Base-by-base conservation (phyloP, 805 yeast species). In the Candida silvicultrix region DNA sequence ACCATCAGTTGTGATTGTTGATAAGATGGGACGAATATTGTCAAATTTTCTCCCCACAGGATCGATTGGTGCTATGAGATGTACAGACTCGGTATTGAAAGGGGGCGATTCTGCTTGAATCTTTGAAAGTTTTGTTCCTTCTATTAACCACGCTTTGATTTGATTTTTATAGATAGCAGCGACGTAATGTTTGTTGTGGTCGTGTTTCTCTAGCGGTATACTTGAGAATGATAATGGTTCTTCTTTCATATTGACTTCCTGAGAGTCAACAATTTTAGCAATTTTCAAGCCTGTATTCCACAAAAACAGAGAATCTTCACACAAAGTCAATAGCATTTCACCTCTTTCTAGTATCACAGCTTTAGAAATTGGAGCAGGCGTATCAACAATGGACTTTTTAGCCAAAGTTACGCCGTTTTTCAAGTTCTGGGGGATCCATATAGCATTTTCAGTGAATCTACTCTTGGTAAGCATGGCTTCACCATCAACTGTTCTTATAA, bases 401-500 rank as follows among this genome's bases (percentile, higher is more conserved):
- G 53, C 59, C 19, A 75, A 55, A 1, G 74, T 65, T 1, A 62
- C 60, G 11, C 66, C 62, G 11, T 60, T 59, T 34, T 56, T 53
- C 11, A 72, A 49, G 7, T 48, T 41, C 44, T 67, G 62, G 0
- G 83, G 77, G 12, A 59, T 57, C 92, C 92, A 84, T 3, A 84
- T 63, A 38, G 74, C 71, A 53, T 78, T 80, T 48, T 81, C 85
- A 38, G 75, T 75, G 54, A 81, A 84, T 50, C 89, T 66, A 8
- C 84, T 77, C 12, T 74, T 63, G 1, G 89, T 77, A 11, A 85
- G 60, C 49, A 82, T 60, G 0, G 85, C 74, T 23, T 72, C 67
- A 32, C 90, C 92, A 56, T 80, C 78, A 7, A 79, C 67, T 1
- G 95, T 84, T 54, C 89, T 78, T 16, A 78, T 67, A 3, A 90